Evolutionary conservation across 805 yeast genomes (phyloP), one percentile per base, ranked within the genome.

Genomic region (Yarrowia sp.): DNA sequence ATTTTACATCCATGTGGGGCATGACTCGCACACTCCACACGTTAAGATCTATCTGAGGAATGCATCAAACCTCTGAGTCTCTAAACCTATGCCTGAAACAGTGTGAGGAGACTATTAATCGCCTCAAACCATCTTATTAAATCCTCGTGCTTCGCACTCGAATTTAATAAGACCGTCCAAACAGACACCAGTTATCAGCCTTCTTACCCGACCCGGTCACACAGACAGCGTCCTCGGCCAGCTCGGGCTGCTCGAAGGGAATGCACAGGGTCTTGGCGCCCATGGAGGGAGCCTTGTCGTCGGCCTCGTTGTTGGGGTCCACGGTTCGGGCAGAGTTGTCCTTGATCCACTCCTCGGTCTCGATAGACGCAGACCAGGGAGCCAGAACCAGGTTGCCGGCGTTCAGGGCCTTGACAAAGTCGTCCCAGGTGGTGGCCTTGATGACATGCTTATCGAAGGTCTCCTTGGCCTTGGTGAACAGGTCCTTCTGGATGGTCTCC

Each of bases 231-330:
- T 89, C 94, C 73, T 79, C 82, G 78, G 86, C 86, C 79, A 94
- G 85, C 75, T 82, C 86, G 70, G 97, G 97, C 83, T 94, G 98
- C 48, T 91, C 90, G 77, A 88, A 88, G 73, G 99, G 99, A 79
- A 93, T 93, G 86, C 99, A 95, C 80, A 95, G 85, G 22, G 97
- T 90, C 84, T 95, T 95, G 73, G 99, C 99, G 77, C 99, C 99
- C 99, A 95, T 95, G 66, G 96, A 88, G 78, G 99, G 99, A 32
- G 99, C 92, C 79, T 91, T 90, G 77, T 95, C 98, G 78, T 95
- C 99, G 79, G 90, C 97, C 74, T 87, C 91, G 38, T 82, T 87
- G 73, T 90, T 97, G 72, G 89, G 94, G 77, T 89, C 90, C 77
- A 88, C 86, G 80, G 84, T 88, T 52, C 87, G 84, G 52, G 97